Percentiles rank a stretch among this genome's conserved stretches.
Conservation (phyloP, 495 filamentous ascomycete genomes). For the Xylaria acuta region DNA sequence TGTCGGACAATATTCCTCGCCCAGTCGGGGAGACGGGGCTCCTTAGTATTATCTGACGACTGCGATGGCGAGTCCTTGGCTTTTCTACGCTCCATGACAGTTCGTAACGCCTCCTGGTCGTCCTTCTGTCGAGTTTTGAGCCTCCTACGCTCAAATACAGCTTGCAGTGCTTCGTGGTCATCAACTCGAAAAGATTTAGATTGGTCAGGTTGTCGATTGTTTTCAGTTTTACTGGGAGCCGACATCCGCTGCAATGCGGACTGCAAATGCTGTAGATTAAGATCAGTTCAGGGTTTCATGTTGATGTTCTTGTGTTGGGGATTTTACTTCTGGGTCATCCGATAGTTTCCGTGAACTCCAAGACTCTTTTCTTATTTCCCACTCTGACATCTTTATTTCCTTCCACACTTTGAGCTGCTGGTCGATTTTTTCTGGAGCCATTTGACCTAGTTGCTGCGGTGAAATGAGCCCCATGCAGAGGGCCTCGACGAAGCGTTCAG, state of each 20-base stretch:
- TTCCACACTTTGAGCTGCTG: conserved; percentile 14
- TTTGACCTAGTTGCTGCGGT: conserved; percentile 20
- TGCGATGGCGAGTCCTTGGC: conserved; percentile 28
- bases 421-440: conserved; percentile 23
- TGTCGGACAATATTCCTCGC: conserved; percentile 33
- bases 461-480: conserved; percentile 26
- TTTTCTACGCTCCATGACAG: conserved; percentile 32
- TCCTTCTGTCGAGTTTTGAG: conserved; percentile 29
- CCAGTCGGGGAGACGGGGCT: conserved; percentile 38
- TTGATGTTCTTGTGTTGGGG: conserved; percentile 12
- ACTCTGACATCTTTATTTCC: conserved; percentile 7
- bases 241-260: conserved; percentile 27
- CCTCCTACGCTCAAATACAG: conserved; percentile 35
- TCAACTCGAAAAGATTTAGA: conserved; percentile 33
- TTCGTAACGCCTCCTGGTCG: conserved; percentile 30
- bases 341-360: not conserved
- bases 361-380: conserved; percentile 20
- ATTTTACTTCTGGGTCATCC: conserved; percentile 34
- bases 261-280: conserved; percentile 30
- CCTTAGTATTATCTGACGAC: conserved; percentile 19
- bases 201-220: not conserved
- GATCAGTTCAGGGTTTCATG: conserved; percentile 20
- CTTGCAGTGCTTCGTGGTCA: conserved; percentile 34
- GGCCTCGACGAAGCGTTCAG: conserved; percentile 31
- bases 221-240: conserved; percentile 16